Evolutionary conservation across 805 yeast genomes (phyloP).

Genomic region (Hanseniaspora mollemarum): DNA sequence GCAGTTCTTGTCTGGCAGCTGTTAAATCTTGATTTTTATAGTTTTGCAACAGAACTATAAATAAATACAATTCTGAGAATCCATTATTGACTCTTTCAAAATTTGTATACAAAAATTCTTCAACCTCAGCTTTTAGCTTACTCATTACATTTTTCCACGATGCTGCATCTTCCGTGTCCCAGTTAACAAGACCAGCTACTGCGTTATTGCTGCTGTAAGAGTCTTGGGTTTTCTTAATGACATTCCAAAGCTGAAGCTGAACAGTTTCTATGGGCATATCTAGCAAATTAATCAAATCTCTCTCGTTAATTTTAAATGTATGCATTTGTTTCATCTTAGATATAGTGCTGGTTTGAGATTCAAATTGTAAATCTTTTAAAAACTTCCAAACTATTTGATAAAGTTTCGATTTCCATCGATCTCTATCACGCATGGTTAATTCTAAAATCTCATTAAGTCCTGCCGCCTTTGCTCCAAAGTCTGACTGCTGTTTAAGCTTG

Average conservation of each 20-base stretch:
- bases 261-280: conserved; percentile 15
- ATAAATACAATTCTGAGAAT: conserved; percentile 11
- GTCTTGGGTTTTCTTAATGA: background rate
- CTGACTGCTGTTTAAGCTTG: background rate
- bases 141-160: conserved; percentile 10
- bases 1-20: conserved; percentile 5
- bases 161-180: conserved; percentile 11
- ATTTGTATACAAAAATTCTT: conserved; percentile 7
- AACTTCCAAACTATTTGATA: conserved; percentile 6
- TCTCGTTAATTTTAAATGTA: conserved; percentile 3
- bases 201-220: background rate
- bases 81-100: conserved; percentile 10
- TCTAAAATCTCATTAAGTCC: background rate
- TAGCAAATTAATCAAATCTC: conserved; percentile 12
- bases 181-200: conserved; percentile 1
- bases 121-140: conserved; percentile 3
- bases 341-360: conserved; percentile 10
- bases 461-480: background rate
- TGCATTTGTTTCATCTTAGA: conserved; percentile 12
- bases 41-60: conserved; percentile 6
- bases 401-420: conserved; percentile 7
- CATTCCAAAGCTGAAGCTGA: conserved; percentile 15
- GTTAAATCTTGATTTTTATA: conserved; percentile 6
- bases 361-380: conserved; percentile 13
- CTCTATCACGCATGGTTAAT: conserved; percentile 2